Conservation (phyloP, 257 asterid genomes). For the Capsicum baccatum region DNA sequence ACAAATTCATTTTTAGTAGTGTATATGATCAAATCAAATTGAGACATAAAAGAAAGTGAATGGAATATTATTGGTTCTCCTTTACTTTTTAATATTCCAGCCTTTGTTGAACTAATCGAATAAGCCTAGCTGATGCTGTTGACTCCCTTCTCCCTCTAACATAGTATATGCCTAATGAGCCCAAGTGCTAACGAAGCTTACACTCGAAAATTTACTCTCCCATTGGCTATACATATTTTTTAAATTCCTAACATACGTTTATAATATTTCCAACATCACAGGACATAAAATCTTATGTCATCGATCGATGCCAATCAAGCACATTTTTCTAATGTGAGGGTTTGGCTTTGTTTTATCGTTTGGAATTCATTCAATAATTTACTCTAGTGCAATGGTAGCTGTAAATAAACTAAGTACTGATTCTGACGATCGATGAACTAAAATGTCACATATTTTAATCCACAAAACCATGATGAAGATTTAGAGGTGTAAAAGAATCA, state of each 20-base stretch:
- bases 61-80: not conserved
- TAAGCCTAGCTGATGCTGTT: not conserved
- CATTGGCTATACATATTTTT: not conserved
- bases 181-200: slow-evolving; percentile 2
- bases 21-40: no score
- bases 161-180: not conserved
- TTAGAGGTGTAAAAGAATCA: not conserved
- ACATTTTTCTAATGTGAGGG: not conserved
- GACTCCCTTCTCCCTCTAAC: not conserved
- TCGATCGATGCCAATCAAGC: not conserved
- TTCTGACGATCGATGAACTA: not conserved
- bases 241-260: not conserved
- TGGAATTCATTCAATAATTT: not conserved
- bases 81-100: not conserved
- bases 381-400: slow-evolving; percentile 22
- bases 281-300: slow-evolving; percentile 22
- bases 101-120: not conserved
- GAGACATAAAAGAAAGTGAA: not conserved
- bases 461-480: not conserved
- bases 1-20: no score
- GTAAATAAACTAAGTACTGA: not conserved
- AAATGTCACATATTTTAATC: not conserved
- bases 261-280: not conserved
- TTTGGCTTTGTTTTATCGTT: not conserved
- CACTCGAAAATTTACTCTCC: not conserved